Base-by-base conservation (phyloP, 208 protist genomes). In the Porcisia hertigi region DNA sequence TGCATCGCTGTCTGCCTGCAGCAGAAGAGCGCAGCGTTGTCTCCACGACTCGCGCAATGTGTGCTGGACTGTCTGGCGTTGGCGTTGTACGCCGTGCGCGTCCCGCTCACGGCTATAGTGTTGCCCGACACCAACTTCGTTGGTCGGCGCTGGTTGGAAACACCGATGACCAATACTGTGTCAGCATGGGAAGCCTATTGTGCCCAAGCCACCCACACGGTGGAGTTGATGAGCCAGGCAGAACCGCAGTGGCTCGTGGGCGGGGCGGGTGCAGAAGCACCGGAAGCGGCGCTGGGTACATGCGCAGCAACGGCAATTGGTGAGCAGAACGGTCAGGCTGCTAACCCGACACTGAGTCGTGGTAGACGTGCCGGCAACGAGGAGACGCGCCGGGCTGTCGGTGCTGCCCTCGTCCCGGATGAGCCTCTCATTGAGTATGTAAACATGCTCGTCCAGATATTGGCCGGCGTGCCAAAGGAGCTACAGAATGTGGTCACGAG, bases 351-450 rank as follows among this genome's bases (percentile, higher is more conserved):
- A 66, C 54, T 52, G 63, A 67, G 69, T 36, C 57, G 67, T 71
- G 41, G 62, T 64, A n/a, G 30, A 23, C n/a, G 66, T 49, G 47
- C n/a, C 66, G 47, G 43, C 49, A 63, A 30, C 53, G 63, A 71
- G 39, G 30, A 45, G 59, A 16, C 30, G 41, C 36, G 20, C 30
- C 55, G 34, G 41, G 11, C 41, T 55, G 49, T 5, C n/a, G 79
- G 9, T 49, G 62, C 57, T 30, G 81, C 45, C 16, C 80, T 80
- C 0, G 73, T 82, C 36, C n/a, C 79, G 0, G 92, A 96, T 66
- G 90, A 94, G 71, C 71, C 79, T 60, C 83, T 94, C 41, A 77
- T 93, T 4, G 89, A 97, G 75, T 91, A 87, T 73, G 90, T 88
- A 43, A 85, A 74, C 45, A 57, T 94, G 12, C 76, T 93, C 34